These are phyloP conservation scores for Dipteronia sinensis DNA, from an alignment of 345 rosid species.

Conservation along the genomic window DNA sequence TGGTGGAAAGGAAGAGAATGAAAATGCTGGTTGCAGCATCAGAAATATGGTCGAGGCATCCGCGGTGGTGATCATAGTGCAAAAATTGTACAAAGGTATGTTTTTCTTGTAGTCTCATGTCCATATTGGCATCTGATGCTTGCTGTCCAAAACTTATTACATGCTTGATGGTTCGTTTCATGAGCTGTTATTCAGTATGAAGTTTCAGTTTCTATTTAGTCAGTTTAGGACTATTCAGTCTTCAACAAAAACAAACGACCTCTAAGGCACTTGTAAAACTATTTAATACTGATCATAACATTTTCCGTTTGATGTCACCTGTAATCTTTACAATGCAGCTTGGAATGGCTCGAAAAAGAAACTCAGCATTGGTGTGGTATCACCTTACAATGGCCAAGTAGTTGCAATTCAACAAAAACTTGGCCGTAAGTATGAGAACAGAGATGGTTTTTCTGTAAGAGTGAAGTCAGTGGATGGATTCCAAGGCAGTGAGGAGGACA, in stretches of 20 bases:
- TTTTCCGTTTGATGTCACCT: neutral
- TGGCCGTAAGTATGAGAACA: neutral
- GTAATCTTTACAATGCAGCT: neutral
- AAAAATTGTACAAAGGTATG: slow-evolving; percentile 40
- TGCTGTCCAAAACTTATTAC: neutral
- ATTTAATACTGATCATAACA: too few species aligned
- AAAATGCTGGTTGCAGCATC: slow-evolving; percentile 19
- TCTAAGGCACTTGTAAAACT: too few species aligned
- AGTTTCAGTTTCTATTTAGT: too few species aligned
- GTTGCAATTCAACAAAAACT: neutral
- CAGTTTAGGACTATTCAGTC: too few species aligned
- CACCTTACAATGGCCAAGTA: neutral
- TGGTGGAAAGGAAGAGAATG: slow-evolving; percentile 38
- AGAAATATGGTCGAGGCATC: slow-evolving; percentile 50
- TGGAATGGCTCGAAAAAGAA: neutral
- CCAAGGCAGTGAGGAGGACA: neutral
- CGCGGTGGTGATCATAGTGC: slow-evolving; percentile 30
- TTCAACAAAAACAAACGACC: too few species aligned
- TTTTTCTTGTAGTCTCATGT: neutral
- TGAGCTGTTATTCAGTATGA: too few species aligned
- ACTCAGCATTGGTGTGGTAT: neutral
- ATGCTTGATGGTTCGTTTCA: too few species aligned
- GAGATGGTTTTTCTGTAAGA: neutral
- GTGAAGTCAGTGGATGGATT: neutral
- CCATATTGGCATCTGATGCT: neutral